A percentile compares a stretch with the other conserved stretches of the same genome.
phyloP scores from a whole-genome alignment of 345 rosid genomes.

The Citrus inodora region DNA sequence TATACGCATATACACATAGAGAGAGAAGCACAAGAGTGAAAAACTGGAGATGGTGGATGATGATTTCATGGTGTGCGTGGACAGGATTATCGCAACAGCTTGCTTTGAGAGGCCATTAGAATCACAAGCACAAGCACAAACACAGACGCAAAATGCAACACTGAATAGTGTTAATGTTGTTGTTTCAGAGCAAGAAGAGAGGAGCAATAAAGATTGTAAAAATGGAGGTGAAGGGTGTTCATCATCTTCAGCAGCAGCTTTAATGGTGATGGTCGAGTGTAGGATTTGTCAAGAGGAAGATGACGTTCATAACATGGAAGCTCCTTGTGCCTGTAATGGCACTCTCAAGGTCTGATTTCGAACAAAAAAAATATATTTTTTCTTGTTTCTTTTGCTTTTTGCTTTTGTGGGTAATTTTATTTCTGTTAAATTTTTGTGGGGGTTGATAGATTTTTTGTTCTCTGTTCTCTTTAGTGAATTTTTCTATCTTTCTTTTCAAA shows the following conservation, averaged over 20 bases:
- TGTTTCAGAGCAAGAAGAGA: constrained; percentile 8
- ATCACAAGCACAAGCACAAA: background rate
- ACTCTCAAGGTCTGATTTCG: constrained; percentile 49
- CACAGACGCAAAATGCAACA: background rate
- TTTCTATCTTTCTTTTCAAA: background rate
- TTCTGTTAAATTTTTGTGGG: background rate
- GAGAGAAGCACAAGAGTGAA: background rate
- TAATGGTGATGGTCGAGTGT: constrained; percentile 42
- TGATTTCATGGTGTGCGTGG: constrained; percentile 45
- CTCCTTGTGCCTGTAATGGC: constrained; percentile 70
- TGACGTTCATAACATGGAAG: constrained; percentile 40
- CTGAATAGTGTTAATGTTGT: background rate
- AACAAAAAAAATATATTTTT: background rate
- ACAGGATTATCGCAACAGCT: constrained; percentile 35
- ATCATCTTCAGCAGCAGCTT: background rate
- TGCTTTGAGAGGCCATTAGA: constrained; percentile 21
- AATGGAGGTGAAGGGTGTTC: constrained; percentile 28
- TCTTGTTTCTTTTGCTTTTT: background rate
- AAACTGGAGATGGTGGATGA: constrained; percentile 36
- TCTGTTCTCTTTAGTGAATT: too few species aligned
- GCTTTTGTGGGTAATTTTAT: background rate
- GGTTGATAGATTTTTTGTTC: background rate
- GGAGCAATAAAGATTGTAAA: background rate
- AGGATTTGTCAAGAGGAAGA: constrained; percentile 74
- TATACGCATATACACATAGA: background rate